phyloP scores from a whole-genome alignment of 2,329 filamentous ascomycete genomes.

The Penicillium frequentans region DNA sequence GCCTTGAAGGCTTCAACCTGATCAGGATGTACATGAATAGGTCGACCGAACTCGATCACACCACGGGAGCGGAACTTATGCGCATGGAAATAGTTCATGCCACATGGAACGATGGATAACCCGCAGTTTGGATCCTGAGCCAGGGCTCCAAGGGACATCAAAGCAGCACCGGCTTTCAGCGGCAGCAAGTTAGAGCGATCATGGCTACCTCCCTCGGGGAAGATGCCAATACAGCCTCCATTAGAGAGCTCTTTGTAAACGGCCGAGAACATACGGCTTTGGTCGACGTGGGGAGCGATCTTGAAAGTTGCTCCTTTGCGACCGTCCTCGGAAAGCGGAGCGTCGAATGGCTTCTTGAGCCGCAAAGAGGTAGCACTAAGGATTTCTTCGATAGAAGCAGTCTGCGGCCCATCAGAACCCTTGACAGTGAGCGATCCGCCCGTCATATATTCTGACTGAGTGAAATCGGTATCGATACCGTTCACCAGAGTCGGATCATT shows the following conservation, averaged over 20 bases:
- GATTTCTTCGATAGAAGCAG: slow-evolving; percentile 78
- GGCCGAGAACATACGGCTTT: slow-evolving; percentile 85
- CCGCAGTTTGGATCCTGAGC: slow-evolving; percentile 79
- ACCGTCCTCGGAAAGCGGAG: slow-evolving; percentile 53
- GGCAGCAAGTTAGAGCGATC: slow-evolving; percentile 87
- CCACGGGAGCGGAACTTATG: slow-evolving; percentile 95
- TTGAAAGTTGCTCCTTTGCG: slow-evolving; percentile 72
- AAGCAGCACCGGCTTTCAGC: slow-evolving; percentile 89
- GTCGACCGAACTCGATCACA: slow-evolving; percentile 89
- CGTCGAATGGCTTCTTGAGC: slow-evolving; percentile 81
- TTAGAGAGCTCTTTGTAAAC: slow-evolving; percentile 80
- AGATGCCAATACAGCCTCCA: slow-evolving; percentile 92
- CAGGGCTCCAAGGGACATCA: slow-evolving; percentile 89
- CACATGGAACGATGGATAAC: slow-evolving; percentile 86
- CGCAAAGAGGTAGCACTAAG: slow-evolving; percentile 73
- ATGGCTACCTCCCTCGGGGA: slow-evolving; percentile 91
- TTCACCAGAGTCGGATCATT: slow-evolving; percentile 76
- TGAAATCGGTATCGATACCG: slow-evolving; percentile 77
- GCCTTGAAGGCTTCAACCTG: slow-evolving; percentile 79
- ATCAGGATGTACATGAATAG: slow-evolving; percentile 78
- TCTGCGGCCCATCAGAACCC: slow-evolving; percentile 69
- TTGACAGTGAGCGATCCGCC: slow-evolving; percentile 79
- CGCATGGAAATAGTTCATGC: slow-evolving; percentile 98
- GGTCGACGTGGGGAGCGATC: slow-evolving; percentile 85
- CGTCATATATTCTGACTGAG: slow-evolving; percentile 64